Base-by-base conservation (phyloP, 768 basidiomycete species). In the Cubamyces lactineus region DNA sequence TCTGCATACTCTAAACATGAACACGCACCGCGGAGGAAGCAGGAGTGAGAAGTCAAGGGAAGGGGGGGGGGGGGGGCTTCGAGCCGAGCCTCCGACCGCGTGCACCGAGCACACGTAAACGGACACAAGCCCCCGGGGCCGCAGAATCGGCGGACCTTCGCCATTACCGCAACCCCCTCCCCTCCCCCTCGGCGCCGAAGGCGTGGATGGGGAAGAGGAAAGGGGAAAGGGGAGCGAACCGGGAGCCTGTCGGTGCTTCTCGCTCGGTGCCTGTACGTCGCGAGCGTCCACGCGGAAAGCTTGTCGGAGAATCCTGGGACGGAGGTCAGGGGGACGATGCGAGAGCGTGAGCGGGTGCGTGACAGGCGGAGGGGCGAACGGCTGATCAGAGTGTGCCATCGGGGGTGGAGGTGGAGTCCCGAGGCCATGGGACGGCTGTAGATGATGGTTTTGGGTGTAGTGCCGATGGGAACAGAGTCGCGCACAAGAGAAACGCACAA, bases 121-220 rank as follows among this genome's bases (percentile, higher is more conserved):
- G 9, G 34, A 34, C 34, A 11, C 13, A 45, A 21, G 40, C 61
- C 61, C 54, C 53, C 54, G 61, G 54, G 61, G 54, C 61, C 61
- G 61, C 54, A 62, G 53, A 61, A 55, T 55, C 60, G 39, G 49
- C 60, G 60, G 55, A 6, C 34, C 34, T 6, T 6, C 34, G 9
- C 34, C 9, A 34, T 11, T 6, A 34, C 34, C 9, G 53, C 55
- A 62, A 23, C 11, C 54, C 43, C 7, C 21, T 7, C 17, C n/a
- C n/a, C 16, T 45, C 6, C 12, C 24, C 49, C 49, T 40, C 42
- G 39, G 55, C 48, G 48, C 48, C 48, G 48, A 26, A 11, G 5
- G 9, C 6, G 9, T 34, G 34, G 34, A 11, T 34, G 34, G 34
- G 34, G 34, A 6, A 34, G 34, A 11, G 34, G 1, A 11, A 34